phyloP scores from a whole-genome alignment of 805 yeast genomes.

The Candida dajiaensis region DNA sequence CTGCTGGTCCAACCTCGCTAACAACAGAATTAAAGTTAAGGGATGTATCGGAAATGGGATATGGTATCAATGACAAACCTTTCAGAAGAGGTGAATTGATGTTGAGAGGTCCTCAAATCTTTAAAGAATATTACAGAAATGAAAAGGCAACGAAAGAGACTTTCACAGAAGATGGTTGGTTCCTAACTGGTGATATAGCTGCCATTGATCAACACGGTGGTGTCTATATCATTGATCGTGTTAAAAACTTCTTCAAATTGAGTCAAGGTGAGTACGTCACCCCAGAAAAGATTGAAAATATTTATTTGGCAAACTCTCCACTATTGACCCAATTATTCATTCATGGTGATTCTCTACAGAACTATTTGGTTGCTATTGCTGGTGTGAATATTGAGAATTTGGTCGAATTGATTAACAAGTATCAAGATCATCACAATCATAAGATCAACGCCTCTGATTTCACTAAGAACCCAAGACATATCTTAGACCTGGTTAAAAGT shows the following conservation, averaged over 20 bases:
- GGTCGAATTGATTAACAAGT: constrained; percentile 10
- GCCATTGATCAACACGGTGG: constrained; percentile 45
- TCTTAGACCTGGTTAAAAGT: background rate
- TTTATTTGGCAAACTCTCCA: constrained; percentile 48
- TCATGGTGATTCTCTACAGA: constrained; percentile 57
- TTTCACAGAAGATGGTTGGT: constrained; percentile 56
- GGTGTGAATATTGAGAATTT: constrained; percentile 47
- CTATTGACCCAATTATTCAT: constrained; percentile 49
- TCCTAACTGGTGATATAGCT: constrained; percentile 62
- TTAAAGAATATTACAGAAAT: constrained; percentile 48
- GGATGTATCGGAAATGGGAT: constrained; percentile 59
- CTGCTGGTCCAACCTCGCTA: constrained; percentile 51
- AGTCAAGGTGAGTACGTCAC: constrained; percentile 64
- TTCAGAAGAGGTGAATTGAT: constrained; percentile 53
- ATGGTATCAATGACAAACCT: constrained; percentile 30
- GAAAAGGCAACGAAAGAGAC: constrained; percentile 46
- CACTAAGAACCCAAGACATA: background rate
- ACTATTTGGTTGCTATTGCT: constrained; percentile 54
- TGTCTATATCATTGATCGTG: constrained; percentile 60
- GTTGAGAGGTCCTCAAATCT: constrained; percentile 59
- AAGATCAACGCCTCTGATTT: background rate
- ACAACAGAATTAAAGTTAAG: constrained; percentile 50
- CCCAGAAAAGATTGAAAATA: constrained; percentile 68
- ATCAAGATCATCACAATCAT: constrained; percentile 5
- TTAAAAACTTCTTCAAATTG: constrained; percentile 70